phyloP scores from a whole-genome alignment of 768 basidiomycete genomes.

The Strobilomyces echinocephalus region DNA sequence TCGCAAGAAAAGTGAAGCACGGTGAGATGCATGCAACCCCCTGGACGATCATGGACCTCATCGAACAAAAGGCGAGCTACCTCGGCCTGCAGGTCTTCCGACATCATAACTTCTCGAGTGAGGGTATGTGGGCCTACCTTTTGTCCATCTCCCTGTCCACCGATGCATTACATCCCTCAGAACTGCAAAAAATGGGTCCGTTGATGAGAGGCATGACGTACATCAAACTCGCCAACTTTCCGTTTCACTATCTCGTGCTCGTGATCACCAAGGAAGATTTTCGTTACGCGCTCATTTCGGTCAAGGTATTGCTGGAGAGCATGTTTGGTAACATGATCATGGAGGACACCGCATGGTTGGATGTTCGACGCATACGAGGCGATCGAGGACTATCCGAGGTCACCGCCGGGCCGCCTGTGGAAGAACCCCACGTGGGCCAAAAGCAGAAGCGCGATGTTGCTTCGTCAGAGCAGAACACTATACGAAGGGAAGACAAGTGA shows the following conservation, averaged over 20 bases:
- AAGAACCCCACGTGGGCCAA: constrained; percentile 21
- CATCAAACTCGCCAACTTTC: constrained; percentile 73
- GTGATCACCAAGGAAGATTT: constrained; percentile 76
- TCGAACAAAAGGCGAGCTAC: constrained; percentile 82
- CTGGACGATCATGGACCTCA: constrained; percentile 80
- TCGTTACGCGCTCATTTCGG: constrained; percentile 76
- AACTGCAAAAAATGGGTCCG: constrained; percentile 66
- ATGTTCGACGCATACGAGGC: constrained; percentile 61
- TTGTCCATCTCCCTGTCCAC: background rate
- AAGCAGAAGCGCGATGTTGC: constrained; percentile 28
- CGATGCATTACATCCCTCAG: constrained; percentile 33
- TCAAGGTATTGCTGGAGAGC: constrained; percentile 48
- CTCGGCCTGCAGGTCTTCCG: constrained; percentile 77
- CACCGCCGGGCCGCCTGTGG: constrained; percentile 10
- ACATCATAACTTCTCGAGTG: constrained; percentile 57
- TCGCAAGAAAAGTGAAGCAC: constrained; percentile 6
- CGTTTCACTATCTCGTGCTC: constrained; percentile 78
- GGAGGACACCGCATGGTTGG: constrained; percentile 78
- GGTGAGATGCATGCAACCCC: background rate
- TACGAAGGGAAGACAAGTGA: constrained; percentile 29
- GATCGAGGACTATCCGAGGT: constrained; percentile 29
- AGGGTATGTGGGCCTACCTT: constrained; percentile 42
- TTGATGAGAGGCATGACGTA: constrained; percentile 59
- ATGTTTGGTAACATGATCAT: constrained; percentile 59
- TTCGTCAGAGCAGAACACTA: background rate